Percentiles rank a stretch among this genome's conserved stretches.
Evolutionary conservation across 2,329 filamentous ascomycete genomes (phyloP).

Genomic region (Colletotrichum melonis): DNA sequence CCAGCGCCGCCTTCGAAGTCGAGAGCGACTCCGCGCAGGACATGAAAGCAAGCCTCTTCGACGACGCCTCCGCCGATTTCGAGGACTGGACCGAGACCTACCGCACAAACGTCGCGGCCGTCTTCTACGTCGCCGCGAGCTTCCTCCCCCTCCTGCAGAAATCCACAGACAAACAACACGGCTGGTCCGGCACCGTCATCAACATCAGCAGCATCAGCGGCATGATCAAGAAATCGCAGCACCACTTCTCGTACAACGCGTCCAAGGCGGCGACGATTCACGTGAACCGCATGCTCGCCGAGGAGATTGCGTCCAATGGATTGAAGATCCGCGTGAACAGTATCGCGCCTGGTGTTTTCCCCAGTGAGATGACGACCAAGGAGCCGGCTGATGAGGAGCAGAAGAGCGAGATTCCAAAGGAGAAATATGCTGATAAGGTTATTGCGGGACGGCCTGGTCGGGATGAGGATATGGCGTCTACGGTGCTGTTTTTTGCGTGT

Average conservation of each 20-base stretch:
- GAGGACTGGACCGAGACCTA: constrained; percentile 80
- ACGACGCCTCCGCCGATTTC: constrained; percentile 66
- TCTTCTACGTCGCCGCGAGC: constrained; percentile 73
- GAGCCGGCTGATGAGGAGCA: constrained; percentile 56
- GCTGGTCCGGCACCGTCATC: constrained; percentile 70
- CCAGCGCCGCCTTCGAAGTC: constrained; percentile 65
- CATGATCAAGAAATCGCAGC: constrained; percentile 70
- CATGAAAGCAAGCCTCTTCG: constrained; percentile 73
- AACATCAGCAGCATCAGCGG: constrained; percentile 78
- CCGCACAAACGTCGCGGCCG: constrained; percentile 79
- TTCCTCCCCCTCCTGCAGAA: constrained; percentile 72
- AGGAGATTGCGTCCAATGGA: constrained; percentile 67
- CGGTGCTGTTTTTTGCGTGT: constrained; percentile 66
- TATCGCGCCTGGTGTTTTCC: constrained; percentile 78
- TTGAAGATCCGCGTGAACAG: constrained; percentile 77
- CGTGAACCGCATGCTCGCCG: constrained; percentile 71
- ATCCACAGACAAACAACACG: constrained; percentile 51
- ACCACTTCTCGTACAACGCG: constrained; percentile 74
- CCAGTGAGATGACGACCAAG: constrained; percentile 77
- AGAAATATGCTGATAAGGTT: constrained; percentile 69
- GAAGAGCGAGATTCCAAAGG: constrained; percentile 69
- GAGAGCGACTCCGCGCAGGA: constrained; percentile 63
- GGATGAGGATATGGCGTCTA: constrained; percentile 76
- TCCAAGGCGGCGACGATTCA: constrained; percentile 75
- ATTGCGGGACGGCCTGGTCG: constrained; percentile 75